Evolutionary conservation across 2,329 filamentous ascomycete genomes (phyloP).

Genomic region (Thelonectria discophora): DNA sequence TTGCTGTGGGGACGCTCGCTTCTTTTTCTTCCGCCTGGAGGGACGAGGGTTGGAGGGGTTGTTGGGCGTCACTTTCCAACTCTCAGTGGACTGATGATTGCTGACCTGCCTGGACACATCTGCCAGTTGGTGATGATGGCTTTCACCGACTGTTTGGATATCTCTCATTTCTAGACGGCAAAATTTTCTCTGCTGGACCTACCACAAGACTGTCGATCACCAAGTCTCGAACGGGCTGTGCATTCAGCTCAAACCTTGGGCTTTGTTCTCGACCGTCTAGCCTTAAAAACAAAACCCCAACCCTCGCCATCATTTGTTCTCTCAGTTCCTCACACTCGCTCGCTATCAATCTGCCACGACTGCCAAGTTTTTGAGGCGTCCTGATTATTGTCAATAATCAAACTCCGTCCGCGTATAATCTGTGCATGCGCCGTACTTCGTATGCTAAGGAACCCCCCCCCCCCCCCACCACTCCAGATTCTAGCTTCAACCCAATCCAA

Average conservation of each 20-base stretch:
- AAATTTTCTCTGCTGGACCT: neutral
- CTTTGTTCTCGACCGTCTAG: neutral
- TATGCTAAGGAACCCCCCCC: too few species aligned
- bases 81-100: constrained; percentile 12
- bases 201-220: neutral
- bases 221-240: neutral
- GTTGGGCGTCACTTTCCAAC: neutral
- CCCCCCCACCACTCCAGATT: neutral
- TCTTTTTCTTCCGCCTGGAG: constrained; percentile 10
- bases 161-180: too few species aligned
- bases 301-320: neutral
- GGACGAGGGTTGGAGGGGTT: neutral
- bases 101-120: neutral
- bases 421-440: too few species aligned
- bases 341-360: neutral
- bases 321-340: constrained; percentile 8
- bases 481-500: neutral
- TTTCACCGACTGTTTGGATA: neutral
- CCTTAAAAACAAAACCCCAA: neutral
- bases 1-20: constrained; percentile 6
- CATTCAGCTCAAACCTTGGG: neutral
- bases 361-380: constrained; percentile 4
- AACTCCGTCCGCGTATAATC: neutral
- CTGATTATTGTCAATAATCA: constrained; percentile 16
- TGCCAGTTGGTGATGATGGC: neutral